These are phyloP conservation scores for Mycena galericulata DNA, from an alignment of 768 basidiomycete genomes.

Conservation along the genomic window DNA sequence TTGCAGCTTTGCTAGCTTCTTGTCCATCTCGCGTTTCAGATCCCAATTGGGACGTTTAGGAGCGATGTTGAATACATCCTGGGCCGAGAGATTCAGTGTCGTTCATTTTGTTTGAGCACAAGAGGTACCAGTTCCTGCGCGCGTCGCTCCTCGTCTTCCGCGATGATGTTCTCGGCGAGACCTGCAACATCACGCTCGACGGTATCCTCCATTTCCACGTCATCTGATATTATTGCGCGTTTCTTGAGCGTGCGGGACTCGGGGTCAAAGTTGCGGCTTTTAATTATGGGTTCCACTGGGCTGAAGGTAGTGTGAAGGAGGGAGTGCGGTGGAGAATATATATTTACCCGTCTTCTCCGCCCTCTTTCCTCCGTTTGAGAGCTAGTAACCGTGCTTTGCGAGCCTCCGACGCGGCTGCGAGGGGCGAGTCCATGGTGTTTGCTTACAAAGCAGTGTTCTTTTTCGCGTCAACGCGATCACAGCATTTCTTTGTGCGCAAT, in stretches of 20 bases:
- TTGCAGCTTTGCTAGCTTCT: constrained; percentile 90
- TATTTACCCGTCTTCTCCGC: constrained; percentile 63
- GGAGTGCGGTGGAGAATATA: constrained; percentile 24
- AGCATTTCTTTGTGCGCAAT: constrained; percentile 45
- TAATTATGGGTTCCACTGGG: constrained; percentile 62
- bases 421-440: constrained; percentile 57
- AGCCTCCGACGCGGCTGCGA: constrained; percentile 82
- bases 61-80: constrained; percentile 98
- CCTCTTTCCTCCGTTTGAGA: constrained; percentile 79
- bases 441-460: constrained; percentile 3
- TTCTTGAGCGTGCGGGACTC: constrained; percentile 84
- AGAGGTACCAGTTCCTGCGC: constrained; percentile 86
- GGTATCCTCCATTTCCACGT: constrained; percentile 78
- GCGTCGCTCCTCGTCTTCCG: constrained; percentile 87
- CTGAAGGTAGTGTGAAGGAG: constrained; percentile 29
- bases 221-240: constrained; percentile 61
- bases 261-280: constrained; percentile 91
- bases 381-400: constrained; percentile 87
- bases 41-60: constrained; percentile 98
- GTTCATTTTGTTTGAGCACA: not conserved
- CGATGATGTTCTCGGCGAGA: constrained; percentile 85
- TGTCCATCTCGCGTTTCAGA: constrained; percentile 93
- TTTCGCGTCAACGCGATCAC: not conserved
- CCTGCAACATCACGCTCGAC: constrained; percentile 90
- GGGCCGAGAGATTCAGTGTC: constrained; percentile 26